phyloP scores from a whole-genome alignment of 2,329 filamentous ascomycete genomes.

The Pseudogymnoascus sp. region DNA sequence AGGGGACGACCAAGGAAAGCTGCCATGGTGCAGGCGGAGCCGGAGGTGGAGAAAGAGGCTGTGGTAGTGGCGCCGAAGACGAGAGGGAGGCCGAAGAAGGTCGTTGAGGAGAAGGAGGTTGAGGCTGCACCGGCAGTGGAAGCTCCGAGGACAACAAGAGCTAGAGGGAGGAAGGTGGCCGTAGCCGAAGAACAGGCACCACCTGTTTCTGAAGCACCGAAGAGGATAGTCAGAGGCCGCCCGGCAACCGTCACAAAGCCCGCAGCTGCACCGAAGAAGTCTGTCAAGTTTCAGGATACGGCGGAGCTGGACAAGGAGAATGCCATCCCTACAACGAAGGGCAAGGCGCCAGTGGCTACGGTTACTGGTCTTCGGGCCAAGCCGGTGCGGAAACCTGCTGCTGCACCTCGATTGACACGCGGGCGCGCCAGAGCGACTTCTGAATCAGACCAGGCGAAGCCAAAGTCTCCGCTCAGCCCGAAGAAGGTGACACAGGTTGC shows the following conservation, averaged over 20 bases:
- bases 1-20: conserved; percentile 39
- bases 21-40: conserved; percentile 20
- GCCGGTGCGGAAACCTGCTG: conserved; percentile 40
- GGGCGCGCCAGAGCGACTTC: conserved; percentile 22
- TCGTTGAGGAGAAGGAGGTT: conserved; percentile 21
- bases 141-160: conserved; percentile 22
- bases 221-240: conserved; percentile 31
- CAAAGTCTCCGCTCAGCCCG: conserved; percentile 48
- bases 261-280: conserved; percentile 43
- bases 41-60: conserved; percentile 19
- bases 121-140: conserved; percentile 22
- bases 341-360: conserved; percentile 19
- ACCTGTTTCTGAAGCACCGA: conserved; percentile 29
- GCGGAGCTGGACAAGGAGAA: conserved; percentile 56
- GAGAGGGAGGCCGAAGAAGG: conserved; percentile 1
- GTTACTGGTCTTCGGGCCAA: conserved; percentile 35
- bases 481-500: conserved; percentile 55
- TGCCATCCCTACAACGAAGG: conserved; percentile 38
- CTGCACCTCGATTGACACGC: conserved; percentile 11
- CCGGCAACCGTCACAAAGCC: conserved; percentile 32
- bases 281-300: conserved; percentile 47
- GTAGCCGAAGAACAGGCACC: conserved; percentile 22
- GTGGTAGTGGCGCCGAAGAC: neutral
- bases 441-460: conserved; percentile 30
- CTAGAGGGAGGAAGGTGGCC: conserved; percentile 19